Percentiles rank a stretch among this genome's conserved stretches.
These are phyloP conservation scores for Trichoderma asperelloides DNA, from an alignment of 495 filamentous ascomycete genomes.

Conservation along the genomic window DNA sequence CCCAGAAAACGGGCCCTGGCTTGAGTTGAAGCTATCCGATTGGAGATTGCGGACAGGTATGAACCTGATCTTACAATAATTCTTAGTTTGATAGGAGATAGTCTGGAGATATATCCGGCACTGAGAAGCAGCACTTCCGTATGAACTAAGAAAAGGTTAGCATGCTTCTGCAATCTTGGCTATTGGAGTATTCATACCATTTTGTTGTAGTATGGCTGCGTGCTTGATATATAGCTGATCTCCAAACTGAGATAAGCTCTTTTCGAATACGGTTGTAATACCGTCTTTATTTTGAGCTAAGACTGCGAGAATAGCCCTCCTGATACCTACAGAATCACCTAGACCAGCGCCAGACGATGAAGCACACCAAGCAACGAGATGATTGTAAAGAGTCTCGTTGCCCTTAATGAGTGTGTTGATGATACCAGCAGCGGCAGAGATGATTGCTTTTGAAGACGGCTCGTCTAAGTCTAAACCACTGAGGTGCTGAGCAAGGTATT, in stretches of 20 bases:
- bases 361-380: slow-evolving; percentile 62
- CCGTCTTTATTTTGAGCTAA: slow-evolving; percentile 44
- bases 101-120: slow-evolving; percentile 64
- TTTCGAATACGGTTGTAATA: slow-evolving; percentile 53
- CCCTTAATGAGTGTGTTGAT: slow-evolving; percentile 30
- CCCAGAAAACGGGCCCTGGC: slow-evolving; percentile 71
- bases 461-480: slow-evolving; percentile 20
- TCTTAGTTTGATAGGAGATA: slow-evolving; percentile 48
- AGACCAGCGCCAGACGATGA: slow-evolving; percentile 55
- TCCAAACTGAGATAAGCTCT: slow-evolving; percentile 62
- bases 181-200: slow-evolving; percentile 45
- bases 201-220: slow-evolving; percentile 71
- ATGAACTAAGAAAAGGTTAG: slow-evolving; percentile 41
- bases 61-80: slow-evolving; percentile 57
- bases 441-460: slow-evolving; percentile 22
- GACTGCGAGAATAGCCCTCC: slow-evolving; percentile 56
- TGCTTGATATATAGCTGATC: slow-evolving; percentile 84
- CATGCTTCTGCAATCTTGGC: neutral
- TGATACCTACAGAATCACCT: slow-evolving; percentile 50
- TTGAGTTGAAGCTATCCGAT: slow-evolving; percentile 71
- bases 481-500: slow-evolving; percentile 50
- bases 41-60: slow-evolving; percentile 75
- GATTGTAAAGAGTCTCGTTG: slow-evolving; percentile 30
- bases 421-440: slow-evolving; percentile 41
- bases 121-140: slow-evolving; percentile 70